These are phyloP conservation scores for Solanum lycopersicoides DNA, from an alignment of 257 asterid genomes.

Conservation along the genomic window DNA sequence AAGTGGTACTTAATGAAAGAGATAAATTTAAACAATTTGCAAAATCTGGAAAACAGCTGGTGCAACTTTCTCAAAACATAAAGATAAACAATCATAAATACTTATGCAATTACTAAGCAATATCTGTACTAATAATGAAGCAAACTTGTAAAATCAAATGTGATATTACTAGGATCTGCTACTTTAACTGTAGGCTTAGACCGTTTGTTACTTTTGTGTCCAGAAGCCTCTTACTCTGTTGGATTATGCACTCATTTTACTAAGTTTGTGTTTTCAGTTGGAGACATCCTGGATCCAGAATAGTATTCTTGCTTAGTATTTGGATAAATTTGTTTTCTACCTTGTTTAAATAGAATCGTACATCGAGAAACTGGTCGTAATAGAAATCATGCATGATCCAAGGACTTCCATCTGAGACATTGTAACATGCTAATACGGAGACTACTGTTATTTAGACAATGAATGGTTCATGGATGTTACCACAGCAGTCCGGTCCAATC, in stretches of 20 bases:
- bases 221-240: neutral
- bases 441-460: neutral
- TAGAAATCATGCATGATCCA: neutral
- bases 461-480: constrained; percentile 16
- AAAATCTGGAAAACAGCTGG: neutral
- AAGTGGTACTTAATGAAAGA: neutral
- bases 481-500: constrained; percentile 52
- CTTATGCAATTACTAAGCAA: neutral
- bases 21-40: neutral
- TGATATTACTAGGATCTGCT: neutral
- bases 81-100: neutral
- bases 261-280: neutral
- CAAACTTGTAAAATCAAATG: neutral
- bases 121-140: neutral
- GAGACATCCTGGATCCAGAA: neutral
- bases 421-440: neutral
- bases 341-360: neutral
- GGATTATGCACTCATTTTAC: neutral
- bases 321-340: neutral
- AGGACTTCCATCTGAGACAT: neutral
- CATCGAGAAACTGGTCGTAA: neutral
- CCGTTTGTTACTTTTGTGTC: neutral
- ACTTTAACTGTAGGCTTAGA: neutral
- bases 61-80: neutral
- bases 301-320: neutral